phyloP scores from a whole-genome alignment of 2,329 filamentous ascomycete genomes.

The Trichophyton schoenleinii region DNA sequence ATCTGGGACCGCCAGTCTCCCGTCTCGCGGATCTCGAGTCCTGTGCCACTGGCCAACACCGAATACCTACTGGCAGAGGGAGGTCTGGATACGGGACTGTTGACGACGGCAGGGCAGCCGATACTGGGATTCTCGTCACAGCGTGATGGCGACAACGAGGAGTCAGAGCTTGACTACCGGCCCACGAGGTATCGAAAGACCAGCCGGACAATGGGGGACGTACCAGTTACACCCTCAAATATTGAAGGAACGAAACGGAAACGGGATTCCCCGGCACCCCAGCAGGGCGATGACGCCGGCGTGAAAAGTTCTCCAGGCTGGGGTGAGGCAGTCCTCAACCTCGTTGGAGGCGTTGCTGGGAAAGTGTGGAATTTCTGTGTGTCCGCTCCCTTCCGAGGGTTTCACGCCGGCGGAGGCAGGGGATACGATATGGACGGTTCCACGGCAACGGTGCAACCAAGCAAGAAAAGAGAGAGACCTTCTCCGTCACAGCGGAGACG shows the following conservation, averaged over 20 bases:
- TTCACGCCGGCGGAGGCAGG: conserved; percentile 70
- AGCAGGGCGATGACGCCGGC: background rate
- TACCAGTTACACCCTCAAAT: background rate
- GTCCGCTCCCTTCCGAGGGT: conserved; percentile 59
- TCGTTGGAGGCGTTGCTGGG: conserved; percentile 38
- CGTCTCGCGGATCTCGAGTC: conserved; percentile 20
- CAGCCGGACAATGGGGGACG: conserved; percentile 11
- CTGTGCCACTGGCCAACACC: conserved; percentile 28
- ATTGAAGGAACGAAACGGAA: background rate
- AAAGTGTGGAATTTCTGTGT: conserved; percentile 80
- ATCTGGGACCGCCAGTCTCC: conserved; percentile 9
- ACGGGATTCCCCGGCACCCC: background rate
- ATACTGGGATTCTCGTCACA: conserved; percentile 11
- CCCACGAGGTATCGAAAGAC: conserved; percentile 30
- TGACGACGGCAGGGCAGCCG: conserved; percentile 16
- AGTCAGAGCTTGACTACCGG: conserved; percentile 30
- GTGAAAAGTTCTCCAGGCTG: conserved; percentile 4
- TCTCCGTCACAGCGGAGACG: conserved; percentile 18
- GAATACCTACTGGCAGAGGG: conserved; percentile 27
- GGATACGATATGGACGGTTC: conserved; percentile 48
- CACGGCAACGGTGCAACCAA: background rate
- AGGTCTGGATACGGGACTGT: conserved; percentile 18
- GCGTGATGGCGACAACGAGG: conserved; percentile 16
- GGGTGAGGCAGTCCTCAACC: conserved; percentile 29
- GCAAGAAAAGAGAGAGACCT: conserved; percentile 10